Conservation (phyloP, 139 green algal species). For the Chlamydomonas asymmetrica region DNA sequence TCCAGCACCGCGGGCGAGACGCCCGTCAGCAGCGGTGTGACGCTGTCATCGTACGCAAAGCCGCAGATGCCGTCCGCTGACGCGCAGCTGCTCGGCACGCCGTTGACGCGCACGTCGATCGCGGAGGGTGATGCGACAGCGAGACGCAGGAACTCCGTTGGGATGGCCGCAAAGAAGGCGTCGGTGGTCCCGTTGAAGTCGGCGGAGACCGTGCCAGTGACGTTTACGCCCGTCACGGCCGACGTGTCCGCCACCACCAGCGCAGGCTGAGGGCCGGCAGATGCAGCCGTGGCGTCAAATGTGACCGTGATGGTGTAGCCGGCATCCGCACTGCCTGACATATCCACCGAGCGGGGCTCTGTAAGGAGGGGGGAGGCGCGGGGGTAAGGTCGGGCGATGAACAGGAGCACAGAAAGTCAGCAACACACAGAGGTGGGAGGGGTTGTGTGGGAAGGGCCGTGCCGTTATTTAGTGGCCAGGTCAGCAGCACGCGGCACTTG, state of each 20-base stretch:
- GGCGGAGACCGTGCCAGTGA: not conserved
- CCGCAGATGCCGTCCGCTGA: constrained; percentile 10
- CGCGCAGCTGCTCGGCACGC: constrained; percentile 21
- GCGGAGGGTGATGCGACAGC: constrained; percentile 3
- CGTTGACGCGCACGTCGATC: constrained; percentile 17
- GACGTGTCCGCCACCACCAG: constrained; percentile 10
- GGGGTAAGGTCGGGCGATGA: too few species aligned
- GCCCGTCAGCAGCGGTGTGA: constrained; percentile 24
- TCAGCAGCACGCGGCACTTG: too few species aligned
- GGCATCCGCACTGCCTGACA: not conserved
- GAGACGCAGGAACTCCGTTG: constrained; percentile 29
- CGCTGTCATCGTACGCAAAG: constrained; percentile 27
- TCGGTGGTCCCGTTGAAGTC: constrained; percentile 15
- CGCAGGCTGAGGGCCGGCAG: constrained; percentile 20
- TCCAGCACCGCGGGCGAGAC: constrained; percentile 14
- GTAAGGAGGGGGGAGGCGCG: too few species aligned
- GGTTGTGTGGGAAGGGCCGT: too few species aligned
- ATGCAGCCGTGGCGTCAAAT: constrained; percentile 19
- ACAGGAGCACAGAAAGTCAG: too few species aligned
- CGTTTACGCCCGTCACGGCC: not conserved
- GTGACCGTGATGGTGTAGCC: constrained; percentile 15
- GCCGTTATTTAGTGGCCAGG: too few species aligned
- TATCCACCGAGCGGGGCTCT: not conserved
- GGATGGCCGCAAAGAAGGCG: constrained; percentile 28
- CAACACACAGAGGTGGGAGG: too few species aligned